Base-by-base conservation (phyloP, 2,329 filamentous ascomycete genomes). In the Talaromyces marneffei region DNA sequence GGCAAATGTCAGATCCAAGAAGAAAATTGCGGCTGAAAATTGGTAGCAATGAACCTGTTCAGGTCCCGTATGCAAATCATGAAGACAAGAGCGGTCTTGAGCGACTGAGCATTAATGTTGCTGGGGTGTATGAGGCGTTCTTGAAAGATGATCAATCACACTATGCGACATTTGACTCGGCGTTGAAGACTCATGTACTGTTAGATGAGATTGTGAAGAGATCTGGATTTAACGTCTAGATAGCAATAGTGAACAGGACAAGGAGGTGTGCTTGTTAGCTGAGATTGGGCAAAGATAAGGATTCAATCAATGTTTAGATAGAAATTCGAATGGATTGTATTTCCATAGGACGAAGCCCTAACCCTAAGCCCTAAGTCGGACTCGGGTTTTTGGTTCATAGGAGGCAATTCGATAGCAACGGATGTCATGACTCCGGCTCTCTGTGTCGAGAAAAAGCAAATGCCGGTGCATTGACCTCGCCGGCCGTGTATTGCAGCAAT, bases 51-150 rank as follows among this genome's bases (percentile, higher is more conserved):
- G 58, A 55, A 29, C 18, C 35, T 9, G n/a, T 60, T 23, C 40
- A 60, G n/a, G 31, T 35, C 23, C 14, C 39, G 2, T 60, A 10
- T 23, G 27, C 12, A 29, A 14, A 40, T 16, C 16, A 50, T 27
- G 42, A 37, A 29, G 56, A 58, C 27, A 58, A 58, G 20, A 37
- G 27, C 42, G 3, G 23, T 58, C n/a, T 37, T 25, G n/a, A 56
- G 18, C 39, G 39, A 27, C 39, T 42, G n/a, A 53, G 44, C 16
- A 27, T 53, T 9, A 60, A 56, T 39, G 50, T 54, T 27, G 52
- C 27, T 25, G 58, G 35, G 5, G 18, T 55, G 35, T 60, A 60
- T 50, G 50, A 56, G 20, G 59, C 58, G 16, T 60, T 60, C 53
- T 27, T 39, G 29, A 55, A 23, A 23, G 40, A 42, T 33, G 52